Percentiles rank a stretch among this genome's conserved stretches.
Conservation (phyloP, 495 filamentous ascomycete species). For the Penicillium bovifimosum region DNA sequence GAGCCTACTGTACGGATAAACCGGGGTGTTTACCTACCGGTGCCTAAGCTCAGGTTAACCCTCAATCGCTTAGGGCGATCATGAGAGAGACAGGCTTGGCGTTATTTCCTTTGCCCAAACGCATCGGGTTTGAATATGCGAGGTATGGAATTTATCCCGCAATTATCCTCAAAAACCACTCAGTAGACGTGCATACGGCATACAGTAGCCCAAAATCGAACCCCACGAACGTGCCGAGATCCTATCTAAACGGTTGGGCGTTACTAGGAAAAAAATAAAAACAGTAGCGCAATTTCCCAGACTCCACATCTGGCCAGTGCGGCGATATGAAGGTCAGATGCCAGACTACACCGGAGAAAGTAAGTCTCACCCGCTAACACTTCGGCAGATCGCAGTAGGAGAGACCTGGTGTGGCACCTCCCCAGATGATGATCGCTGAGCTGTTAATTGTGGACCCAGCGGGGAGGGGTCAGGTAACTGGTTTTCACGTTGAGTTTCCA, state of each 20-base stretch:
- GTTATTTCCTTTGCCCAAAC: neutral
- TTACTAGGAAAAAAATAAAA: neutral
- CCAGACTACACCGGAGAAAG: constrained; percentile 20
- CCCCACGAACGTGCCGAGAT: constrained; percentile 3
- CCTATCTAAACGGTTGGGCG: neutral
- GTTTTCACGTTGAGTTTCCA: neutral
- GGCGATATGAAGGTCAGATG: neutral
- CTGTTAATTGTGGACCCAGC: neutral
- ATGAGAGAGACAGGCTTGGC: neutral
- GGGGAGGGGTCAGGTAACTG: neutral
- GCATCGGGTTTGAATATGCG: neutral
- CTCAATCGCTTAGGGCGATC: neutral
- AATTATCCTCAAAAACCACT: neutral
- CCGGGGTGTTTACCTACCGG: constrained; percentile 7
- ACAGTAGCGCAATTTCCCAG: constrained; percentile 2
- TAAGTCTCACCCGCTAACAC: constrained; percentile 24
- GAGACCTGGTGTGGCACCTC: constrained; percentile 7
- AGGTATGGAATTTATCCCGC: no score
- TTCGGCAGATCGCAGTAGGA: constrained; percentile 24
- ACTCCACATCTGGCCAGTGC: constrained; percentile 17
- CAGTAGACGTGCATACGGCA: neutral
- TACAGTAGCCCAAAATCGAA: neutral
- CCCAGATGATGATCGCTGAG: constrained; percentile 8
- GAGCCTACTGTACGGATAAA: no score
- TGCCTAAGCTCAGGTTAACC: neutral